Base-by-base conservation (phyloP, 768 basidiomycete genomes). In the Lepiota brunneoincarnata region DNA sequence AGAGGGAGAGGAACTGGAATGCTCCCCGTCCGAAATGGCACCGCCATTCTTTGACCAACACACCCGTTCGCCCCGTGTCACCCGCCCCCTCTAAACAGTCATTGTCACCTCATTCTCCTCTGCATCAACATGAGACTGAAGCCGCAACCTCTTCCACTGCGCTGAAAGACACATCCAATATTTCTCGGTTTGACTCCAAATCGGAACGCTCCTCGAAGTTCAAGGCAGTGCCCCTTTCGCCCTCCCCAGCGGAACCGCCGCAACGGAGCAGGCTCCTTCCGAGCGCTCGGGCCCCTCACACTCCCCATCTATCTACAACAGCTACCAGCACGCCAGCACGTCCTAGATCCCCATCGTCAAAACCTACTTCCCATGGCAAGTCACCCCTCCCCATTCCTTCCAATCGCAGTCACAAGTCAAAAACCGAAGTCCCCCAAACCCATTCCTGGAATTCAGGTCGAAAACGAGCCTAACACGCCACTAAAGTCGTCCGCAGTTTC, bases 1-100 rank as follows among this genome's bases (percentile, higher is more conserved):
- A 79, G 59, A 76, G 84, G 44, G 86, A 87, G 66, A 74, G 82
- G 44, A 87, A 87, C 60, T 87, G 85, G 86, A 83, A 85, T 64
- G 78, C 84, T 6, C 82, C 81, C n/a, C 78, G 74, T 35, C 84
- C 82, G 6, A 76, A 72, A 47, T 86, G 84, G 84, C 63, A 68
- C 17, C 58, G 60, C 20, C 36, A 42, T 15, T 56, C 56, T 26
- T 46, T 51, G 40, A 56, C 59, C 18, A 47, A 39, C 21, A 48
- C 51, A 17, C 56, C 58, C 14, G 40, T 42, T 37, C 58, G 58
- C n/a, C 56, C 58, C 20, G 43, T 36, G 41, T 57, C 58, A 20
- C 58, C 56, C 18, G 23, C 24, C 7, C 28, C 58, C 20, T 18
- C 41, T 15, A 54, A 57, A 52, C 37, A 40, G 34, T 45, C 49